phyloP scores from a whole-genome alignment of 2,329 filamentous ascomycete species.

The Alternaria triticimaculans region DNA sequence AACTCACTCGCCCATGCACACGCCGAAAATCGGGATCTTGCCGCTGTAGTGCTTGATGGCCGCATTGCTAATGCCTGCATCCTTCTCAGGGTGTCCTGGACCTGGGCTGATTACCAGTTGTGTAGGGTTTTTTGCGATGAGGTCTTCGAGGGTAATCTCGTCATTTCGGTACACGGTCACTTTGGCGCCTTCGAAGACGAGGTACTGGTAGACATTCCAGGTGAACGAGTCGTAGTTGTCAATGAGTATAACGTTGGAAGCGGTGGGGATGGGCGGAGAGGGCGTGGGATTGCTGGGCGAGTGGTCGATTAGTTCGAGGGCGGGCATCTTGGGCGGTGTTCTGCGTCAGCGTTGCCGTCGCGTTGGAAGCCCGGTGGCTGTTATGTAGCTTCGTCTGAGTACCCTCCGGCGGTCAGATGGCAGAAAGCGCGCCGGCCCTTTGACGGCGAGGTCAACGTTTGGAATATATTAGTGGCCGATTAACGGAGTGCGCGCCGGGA shows the following conservation, averaged over 20 bases:
- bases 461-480: neutral
- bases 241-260: conserved; percentile 90
- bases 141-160: conserved; percentile 82
- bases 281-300: conserved; percentile 85
- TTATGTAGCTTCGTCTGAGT: neutral
- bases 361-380: neutral
- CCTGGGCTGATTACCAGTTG: conserved; percentile 95
- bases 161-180: conserved; percentile 94
- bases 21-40: conserved; percentile 94
- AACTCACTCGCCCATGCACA: conserved; percentile 94
- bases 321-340: conserved; percentile 47
- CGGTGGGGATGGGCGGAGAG: conserved; percentile 74
- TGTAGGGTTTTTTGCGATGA: conserved; percentile 84
- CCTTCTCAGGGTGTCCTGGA: conserved; percentile 87
- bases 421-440: neutral
- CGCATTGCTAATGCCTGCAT: conserved; percentile 92
- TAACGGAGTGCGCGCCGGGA: neutral
- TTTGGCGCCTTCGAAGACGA: conserved; percentile 90
- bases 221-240: conserved; percentile 99
- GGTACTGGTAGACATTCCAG: conserved; percentile 99
- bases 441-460: neutral
- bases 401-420: neutral
- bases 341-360: neutral
- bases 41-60: conserved; percentile 90
- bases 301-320: conserved; percentile 71